A percentile compares a stretch with the other conserved stretches of the same genome.
Evolutionary conservation across 208 protist species (phyloP).

Genomic region (Trypanosoma conorhini): DNA sequence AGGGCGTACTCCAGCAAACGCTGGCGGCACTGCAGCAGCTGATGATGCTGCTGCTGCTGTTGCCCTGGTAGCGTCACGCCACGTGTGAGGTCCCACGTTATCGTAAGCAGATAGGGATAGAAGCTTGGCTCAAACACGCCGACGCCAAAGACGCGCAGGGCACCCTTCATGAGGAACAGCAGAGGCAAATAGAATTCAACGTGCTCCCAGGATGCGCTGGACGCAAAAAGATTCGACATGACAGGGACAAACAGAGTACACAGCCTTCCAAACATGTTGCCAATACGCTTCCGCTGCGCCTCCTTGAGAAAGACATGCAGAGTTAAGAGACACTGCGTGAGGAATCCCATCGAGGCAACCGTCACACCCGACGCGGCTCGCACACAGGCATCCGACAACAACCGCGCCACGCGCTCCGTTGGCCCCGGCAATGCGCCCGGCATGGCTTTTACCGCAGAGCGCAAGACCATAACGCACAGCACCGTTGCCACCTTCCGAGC

Average conservation of each 20-base stretch:
- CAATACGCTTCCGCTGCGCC: slow-evolving; percentile 46
- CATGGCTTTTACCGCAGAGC: slow-evolving; percentile 29
- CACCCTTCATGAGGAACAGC: slow-evolving; percentile 76
- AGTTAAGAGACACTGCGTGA: slow-evolving; percentile 46
- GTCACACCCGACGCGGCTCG: background rate
- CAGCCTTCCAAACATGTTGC: slow-evolving; percentile 47
- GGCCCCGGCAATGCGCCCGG: slow-evolving; percentile 40
- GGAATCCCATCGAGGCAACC: slow-evolving; percentile 2
- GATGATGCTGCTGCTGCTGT: slow-evolving; percentile 6
- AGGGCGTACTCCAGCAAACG: slow-evolving; percentile 72
- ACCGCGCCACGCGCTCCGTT: slow-evolving; percentile 30
- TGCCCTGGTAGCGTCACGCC: background rate
- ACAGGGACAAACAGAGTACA: slow-evolving; percentile 42
- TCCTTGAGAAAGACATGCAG: slow-evolving; percentile 78
- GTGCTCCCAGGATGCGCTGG: slow-evolving; percentile 22
- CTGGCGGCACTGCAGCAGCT: slow-evolving; percentile 24
- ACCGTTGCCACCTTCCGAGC: slow-evolving; percentile 59
- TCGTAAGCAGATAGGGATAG: slow-evolving; percentile 47
- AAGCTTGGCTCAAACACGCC: slow-evolving; percentile 69
- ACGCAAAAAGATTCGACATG: slow-evolving; percentile 56
- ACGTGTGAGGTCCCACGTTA: slow-evolving; percentile 49
- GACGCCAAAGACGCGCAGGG: slow-evolving; percentile 65
- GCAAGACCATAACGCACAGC: slow-evolving; percentile 59
- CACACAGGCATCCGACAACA: slow-evolving; percentile 31
- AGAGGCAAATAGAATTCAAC: slow-evolving; percentile 40